Percentiles rank a stretch among this genome's conserved stretches.
Conservation (phyloP, 83 land plant species). For the Picea abies region DNA sequence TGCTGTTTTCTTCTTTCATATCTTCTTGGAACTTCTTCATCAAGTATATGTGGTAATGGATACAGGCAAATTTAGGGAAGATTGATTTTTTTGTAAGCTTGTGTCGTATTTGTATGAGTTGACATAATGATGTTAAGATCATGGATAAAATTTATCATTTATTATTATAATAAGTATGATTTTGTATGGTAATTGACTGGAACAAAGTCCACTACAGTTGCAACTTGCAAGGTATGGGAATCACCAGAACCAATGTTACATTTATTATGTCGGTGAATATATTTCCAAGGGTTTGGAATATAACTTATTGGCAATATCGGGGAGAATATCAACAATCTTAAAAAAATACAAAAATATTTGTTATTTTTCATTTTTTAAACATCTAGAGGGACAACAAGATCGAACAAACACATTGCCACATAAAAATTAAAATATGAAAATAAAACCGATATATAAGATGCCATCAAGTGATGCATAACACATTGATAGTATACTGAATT, state of each 20-base stretch:
- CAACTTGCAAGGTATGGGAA: too few species aligned
- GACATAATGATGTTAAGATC: neutral
- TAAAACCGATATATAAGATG: too few species aligned
- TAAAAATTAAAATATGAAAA: too few species aligned
- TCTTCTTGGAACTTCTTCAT: too few species aligned
- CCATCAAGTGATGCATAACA: too few species aligned
- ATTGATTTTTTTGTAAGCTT: neutral
- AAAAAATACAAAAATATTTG: neutral
- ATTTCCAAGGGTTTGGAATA: neutral
- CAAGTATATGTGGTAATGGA: neutral
- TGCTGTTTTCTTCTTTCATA: neutral
- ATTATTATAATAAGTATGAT: neutral
- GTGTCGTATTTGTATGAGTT: neutral
- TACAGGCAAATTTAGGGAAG: neutral
- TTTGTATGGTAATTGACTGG: neutral
- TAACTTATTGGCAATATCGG: neutral
- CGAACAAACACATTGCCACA: too few species aligned
- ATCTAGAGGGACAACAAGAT: too few species aligned
- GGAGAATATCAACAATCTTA: neutral
- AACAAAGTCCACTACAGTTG: neutral
- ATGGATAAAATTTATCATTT: neutral
- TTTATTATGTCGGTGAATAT: neutral
- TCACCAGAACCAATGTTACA: neutral
- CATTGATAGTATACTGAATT: too few species aligned
- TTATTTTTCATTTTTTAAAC: too few species aligned